Conservation (phyloP, 768 basidiomycete genomes). For the Tulasnella sp. region DNA sequence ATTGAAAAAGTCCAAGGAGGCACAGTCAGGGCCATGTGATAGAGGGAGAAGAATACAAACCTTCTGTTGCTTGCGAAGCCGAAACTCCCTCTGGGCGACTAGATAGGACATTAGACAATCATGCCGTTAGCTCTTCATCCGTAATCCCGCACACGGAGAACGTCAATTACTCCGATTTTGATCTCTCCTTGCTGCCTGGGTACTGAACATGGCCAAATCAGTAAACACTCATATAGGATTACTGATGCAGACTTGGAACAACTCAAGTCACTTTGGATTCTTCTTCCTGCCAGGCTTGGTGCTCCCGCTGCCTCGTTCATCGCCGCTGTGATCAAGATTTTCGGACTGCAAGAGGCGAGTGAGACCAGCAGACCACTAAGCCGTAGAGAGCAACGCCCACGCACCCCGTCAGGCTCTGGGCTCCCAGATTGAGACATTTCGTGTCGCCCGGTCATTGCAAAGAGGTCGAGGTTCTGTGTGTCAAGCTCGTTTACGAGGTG, state of each 20-base stretch:
- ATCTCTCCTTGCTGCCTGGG: slow-evolving; percentile 78
- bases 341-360: too few species aligned
- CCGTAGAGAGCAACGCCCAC: too few species aligned
- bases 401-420: too few species aligned
- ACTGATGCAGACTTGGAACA: not conserved
- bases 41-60: not conserved
- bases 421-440: too few species aligned
- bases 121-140: not conserved
- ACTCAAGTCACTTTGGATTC: slow-evolving; percentile 63
- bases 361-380: too few species aligned
- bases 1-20: slow-evolving; percentile 12
- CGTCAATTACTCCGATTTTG: slow-evolving; percentile 52
- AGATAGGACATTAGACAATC: not conserved
- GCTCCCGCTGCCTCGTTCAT: slow-evolving; percentile 18
- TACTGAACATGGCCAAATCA: slow-evolving; percentile 36
- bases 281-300: slow-evolving; percentile 74
- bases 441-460: too few species aligned
- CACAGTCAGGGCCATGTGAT: not conserved
- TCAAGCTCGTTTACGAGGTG: too few species aligned
- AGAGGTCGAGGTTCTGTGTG: too few species aligned
- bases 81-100: slow-evolving; percentile 84
- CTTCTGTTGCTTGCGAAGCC: slow-evolving; percentile 78
- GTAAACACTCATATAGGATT: slow-evolving; percentile 7
- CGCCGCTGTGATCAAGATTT: not conserved
- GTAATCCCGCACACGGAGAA: not conserved